These are phyloP conservation scores for Ceriops tagal DNA, from an alignment of 345 rosid species.

Conservation along the genomic window DNA sequence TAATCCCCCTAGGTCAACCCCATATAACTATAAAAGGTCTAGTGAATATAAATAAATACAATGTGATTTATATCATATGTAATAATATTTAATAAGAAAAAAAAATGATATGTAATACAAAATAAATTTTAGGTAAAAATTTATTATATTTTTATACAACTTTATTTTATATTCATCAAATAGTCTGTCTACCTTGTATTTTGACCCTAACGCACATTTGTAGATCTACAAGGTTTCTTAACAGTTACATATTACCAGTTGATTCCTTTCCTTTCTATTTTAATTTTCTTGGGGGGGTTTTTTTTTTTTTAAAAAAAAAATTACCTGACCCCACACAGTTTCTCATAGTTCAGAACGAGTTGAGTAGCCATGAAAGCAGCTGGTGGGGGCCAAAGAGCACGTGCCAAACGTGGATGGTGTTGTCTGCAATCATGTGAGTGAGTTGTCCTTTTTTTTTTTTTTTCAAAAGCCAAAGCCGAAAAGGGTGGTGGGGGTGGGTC, in stretches of 20 bases:
- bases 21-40: neutral
- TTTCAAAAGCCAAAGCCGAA: neutral
- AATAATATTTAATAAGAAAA: too few relatives aligned
- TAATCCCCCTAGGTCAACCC: conserved; percentile 38
- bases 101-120: too few relatives aligned
- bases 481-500: conserved; percentile 14
- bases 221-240: conserved; percentile 34
- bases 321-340: too few relatives aligned
- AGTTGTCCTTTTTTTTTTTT: neutral
- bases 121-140: too few relatives aligned
- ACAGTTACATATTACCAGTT: neutral
- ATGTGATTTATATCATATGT: neutral
- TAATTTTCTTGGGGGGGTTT: too few relatives aligned
- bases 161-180: too few relatives aligned
- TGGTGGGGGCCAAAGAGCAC: conserved; percentile 45
- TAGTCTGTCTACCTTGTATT: too few relatives aligned
- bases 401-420: conserved; percentile 42
- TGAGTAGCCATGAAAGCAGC: too few relatives aligned
- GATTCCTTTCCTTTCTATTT: too few relatives aligned
- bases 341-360: too few relatives aligned
- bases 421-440: conserved; percentile 68
- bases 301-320: too few relatives aligned
- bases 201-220: neutral
- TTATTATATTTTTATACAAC: too few relatives aligned
- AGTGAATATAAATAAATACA: neutral